Base-by-base conservation (phyloP, 352 stramenopile genomes). In the Globisporangium orthogonon region DNA sequence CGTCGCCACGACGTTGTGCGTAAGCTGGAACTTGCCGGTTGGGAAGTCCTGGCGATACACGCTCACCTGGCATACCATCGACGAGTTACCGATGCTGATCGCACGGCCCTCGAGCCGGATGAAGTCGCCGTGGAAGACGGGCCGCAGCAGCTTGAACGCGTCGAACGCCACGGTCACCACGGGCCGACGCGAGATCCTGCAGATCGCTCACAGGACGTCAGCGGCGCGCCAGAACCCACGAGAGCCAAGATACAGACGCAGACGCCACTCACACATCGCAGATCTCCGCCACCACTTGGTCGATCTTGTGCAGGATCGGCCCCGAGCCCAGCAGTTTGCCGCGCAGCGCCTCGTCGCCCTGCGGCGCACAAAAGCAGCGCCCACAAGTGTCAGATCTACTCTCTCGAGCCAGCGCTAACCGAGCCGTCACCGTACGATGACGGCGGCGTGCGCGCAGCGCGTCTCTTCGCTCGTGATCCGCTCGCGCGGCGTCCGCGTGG, bases 301-400 rank as follows among this genome's bases (percentile, higher is more conserved):
- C 71, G 50, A 84, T 71, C 54, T 71, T 70, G 59, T 79, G 71
- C 50, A 85, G 59, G 39, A 85, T 70, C 30, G 70, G 74, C 2
- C 74, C 74, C 13, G 74, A 76, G 35, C 74, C 72, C 7, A 85
- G 62, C 54, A 75, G 28, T 46, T 80, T 76, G 47, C 74, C 74
- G 40, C 72, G 70, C 54, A 82, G 67, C 30, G 69, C 63, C 31
- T 82, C 74, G 46, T 77, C 65, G 15, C 74, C 72, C 74, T 82
- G 23, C 14, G 9, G 3, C 28, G 37, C 54, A 33, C 35, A 18
- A 3, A n/a, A 55, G 30, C 23, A 55, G 37, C 28, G 29, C 9
- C 15, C 30, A 3, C 35, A 40, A 10, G 35, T 10, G 35, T 3
- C 7, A 40, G 7, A 4, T 14, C n/a, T n/a, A n/a, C n/a, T n/a